A percentile compares a stretch with the other conserved stretches of the same genome.
phyloP scores from a whole-genome alignment of 2,329 filamentous ascomycete species.

The Cordyceps cateniannulata region DNA sequence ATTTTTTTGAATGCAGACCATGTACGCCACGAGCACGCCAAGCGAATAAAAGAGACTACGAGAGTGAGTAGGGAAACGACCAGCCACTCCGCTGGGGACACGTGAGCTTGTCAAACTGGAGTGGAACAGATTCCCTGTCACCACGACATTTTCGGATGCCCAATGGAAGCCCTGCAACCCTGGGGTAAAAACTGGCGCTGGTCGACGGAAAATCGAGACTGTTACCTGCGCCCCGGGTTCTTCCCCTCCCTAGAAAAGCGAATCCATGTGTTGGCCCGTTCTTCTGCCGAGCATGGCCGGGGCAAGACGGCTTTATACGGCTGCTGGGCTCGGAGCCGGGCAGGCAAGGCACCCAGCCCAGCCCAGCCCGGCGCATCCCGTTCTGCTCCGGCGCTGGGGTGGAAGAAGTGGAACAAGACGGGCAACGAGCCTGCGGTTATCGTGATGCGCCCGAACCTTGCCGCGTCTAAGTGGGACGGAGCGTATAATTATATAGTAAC shows the following conservation, averaged over 20 bases:
- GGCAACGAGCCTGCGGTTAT: conserved; percentile 11
- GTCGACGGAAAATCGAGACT: neutral
- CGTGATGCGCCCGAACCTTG: conserved; percentile 13
- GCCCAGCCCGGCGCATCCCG: neutral
- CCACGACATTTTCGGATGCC: neutral
- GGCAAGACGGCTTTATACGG: conserved; percentile 7
- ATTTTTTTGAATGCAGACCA: conserved; percentile 38
- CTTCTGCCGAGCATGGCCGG: conserved; percentile 6
- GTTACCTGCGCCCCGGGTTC: neutral
- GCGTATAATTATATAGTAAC: conserved; percentile 13
- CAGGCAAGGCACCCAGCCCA: neutral
- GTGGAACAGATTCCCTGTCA: neutral
- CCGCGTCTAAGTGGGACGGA: conserved; percentile 14
- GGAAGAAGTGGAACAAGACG: conserved; percentile 6
- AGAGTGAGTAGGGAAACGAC: neutral
- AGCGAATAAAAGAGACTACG: neutral
- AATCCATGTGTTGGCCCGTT: neutral
- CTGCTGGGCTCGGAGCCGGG: neutral
- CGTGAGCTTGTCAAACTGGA: neutral
- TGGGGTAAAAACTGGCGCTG: neutral
- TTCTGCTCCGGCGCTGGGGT: conserved; percentile 7
- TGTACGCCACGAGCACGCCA: neutral
- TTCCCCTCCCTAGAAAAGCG: conserved; percentile 1
- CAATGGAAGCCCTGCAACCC: neutral
- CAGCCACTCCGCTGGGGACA: neutral